Base-by-base conservation (phyloP, 345 rosid species). In the Lepidium didymum region DNA sequence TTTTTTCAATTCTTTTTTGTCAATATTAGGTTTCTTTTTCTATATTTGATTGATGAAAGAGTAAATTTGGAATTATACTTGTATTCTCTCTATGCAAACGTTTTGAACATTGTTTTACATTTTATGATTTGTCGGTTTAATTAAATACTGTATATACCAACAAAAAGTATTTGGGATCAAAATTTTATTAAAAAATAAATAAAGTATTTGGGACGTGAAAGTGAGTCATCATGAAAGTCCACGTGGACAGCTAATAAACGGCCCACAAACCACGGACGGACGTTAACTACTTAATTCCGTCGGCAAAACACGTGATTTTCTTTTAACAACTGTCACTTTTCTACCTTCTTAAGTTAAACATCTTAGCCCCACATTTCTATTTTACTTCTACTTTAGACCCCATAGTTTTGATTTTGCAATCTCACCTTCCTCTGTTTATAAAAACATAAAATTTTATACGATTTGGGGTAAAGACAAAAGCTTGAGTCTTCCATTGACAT, bases 221-320 rank as follows among this genome's bases (percentile, higher is more conserved):
- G 65, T 62, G 78, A 57, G 69, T 53, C 58, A 75, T 45, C 52
- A 61, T 62, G 25, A 33, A 25, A 45, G 13, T 68, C 74, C 74
- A 68, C 74, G 78, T 75, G 74, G 78, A 68, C 78, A 75, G 78
- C 78, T 75, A 62, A 60, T 61, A 62, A 62, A 33, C 78, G 78
- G 74, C 35, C 78, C 78, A 68, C 58, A 16, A 34, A 46, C n/a
- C 58, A 68, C 57, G 78, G 78, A 62, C 33, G 69, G 68, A 68
- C 69, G 69, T 68, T 45, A n/a, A n/a, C n/a, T n/a, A n/a, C n/a
- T n/a, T n/a, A 38, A 29, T 10, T 27, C 74, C 73, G 78, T 67
- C 78, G 73, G 78, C 69, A 62, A 31, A 58, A 25, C 74, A 75
- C 66, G 74, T 75, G 74, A 68, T 59, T 59, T 27, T 33, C 41